phyloP scores from a whole-genome alignment of 1,284 basidiomycete genomes.

The Leccinum subrobustum region DNA sequence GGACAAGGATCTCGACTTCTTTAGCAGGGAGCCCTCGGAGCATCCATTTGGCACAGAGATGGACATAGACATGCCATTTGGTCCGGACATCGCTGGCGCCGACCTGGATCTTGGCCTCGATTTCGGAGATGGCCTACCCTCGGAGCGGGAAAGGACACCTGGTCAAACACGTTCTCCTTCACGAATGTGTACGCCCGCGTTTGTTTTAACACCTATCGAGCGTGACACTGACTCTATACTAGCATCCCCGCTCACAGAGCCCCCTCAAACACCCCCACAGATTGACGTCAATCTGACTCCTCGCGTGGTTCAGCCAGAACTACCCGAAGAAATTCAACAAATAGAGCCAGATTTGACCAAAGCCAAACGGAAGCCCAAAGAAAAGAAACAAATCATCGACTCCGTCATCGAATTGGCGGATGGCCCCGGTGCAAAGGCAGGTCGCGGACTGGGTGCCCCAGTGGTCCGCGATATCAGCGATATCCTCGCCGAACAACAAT shows the following conservation, averaged over 20 bases:
- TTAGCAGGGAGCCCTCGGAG: conserved; percentile 63
- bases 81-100: conserved; percentile 46
- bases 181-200: conserved; percentile 63
- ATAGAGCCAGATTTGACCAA: conserved; percentile 36
- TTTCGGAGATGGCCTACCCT: conserved; percentile 54
- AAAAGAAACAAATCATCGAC: conserved; percentile 82
- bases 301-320: conserved; percentile 38
- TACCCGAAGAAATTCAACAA: conserved; percentile 40
- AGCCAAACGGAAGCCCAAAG: conserved; percentile 54
- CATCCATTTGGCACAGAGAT: conserved; percentile 61
- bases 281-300: conserved; percentile 47
- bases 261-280: conserved; percentile 68
- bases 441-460: conserved; percentile 52
- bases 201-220: not conserved
- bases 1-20: conserved; percentile 53
- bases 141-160: conserved; percentile 49
- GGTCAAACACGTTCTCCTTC: conserved; percentile 60
- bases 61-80: conserved; percentile 59
- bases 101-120: conserved; percentile 72
- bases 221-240: conserved; percentile 9
- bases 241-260: conserved; percentile 75
- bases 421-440: conserved; percentile 59
- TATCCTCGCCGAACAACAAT: conserved; percentile 78
- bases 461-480: conserved; percentile 66
- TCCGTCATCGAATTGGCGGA: conserved; percentile 81